Percentiles rank a stretch among this genome's conserved stretches.
phyloP scores from a whole-genome alignment of 164 flowering plant species.

The Platanus orientalis region DNA sequence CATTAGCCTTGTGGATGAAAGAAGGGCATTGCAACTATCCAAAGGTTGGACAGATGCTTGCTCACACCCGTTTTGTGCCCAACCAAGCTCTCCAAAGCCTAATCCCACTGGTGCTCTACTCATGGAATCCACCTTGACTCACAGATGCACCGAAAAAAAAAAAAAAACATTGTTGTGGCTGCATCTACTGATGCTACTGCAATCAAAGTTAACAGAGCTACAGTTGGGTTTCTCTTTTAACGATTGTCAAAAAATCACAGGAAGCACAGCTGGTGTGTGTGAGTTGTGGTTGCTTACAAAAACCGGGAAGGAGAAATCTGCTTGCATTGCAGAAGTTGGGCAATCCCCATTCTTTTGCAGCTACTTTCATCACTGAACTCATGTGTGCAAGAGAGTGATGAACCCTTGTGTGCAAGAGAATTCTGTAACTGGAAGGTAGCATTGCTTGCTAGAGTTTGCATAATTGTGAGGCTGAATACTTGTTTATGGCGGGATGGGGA shows the following conservation, averaged over 20 bases:
- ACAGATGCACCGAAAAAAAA: constrained; percentile 32
- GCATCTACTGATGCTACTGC: constrained; percentile 65
- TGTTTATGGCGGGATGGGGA: constrained; percentile 52
- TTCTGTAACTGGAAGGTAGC: constrained; percentile 96
- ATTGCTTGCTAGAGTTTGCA: constrained; percentile 88
- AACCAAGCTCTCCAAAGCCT: constrained; percentile 73
- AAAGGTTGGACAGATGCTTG: constrained; percentile 80
- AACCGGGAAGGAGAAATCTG: constrained; percentile 82
- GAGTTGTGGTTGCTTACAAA: constrained; percentile 81
- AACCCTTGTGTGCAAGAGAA: constrained; percentile 95
- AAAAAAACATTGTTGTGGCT: constrained; percentile 37
- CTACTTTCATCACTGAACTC: constrained; percentile 56
- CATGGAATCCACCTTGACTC: constrained; percentile 55
- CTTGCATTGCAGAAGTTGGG: constrained; percentile 90
- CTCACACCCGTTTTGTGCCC: constrained; percentile 59
- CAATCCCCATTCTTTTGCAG: constrained; percentile 68
- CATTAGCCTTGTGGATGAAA: constrained; percentile 72
- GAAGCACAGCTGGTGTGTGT: constrained; percentile 63
- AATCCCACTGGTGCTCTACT: constrained; percentile 84
- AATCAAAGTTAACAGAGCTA: constrained; percentile 72
- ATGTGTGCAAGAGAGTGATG: too few relatives aligned
- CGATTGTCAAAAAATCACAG: constrained; percentile 56
- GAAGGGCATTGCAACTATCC: constrained; percentile 89
- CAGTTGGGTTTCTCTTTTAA: constrained; percentile 57
- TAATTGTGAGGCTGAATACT: constrained; percentile 53